Evolutionary conservation across 75 land plant genomes (phyloP).

Genomic region (Cupressus sempervirens): DNA sequence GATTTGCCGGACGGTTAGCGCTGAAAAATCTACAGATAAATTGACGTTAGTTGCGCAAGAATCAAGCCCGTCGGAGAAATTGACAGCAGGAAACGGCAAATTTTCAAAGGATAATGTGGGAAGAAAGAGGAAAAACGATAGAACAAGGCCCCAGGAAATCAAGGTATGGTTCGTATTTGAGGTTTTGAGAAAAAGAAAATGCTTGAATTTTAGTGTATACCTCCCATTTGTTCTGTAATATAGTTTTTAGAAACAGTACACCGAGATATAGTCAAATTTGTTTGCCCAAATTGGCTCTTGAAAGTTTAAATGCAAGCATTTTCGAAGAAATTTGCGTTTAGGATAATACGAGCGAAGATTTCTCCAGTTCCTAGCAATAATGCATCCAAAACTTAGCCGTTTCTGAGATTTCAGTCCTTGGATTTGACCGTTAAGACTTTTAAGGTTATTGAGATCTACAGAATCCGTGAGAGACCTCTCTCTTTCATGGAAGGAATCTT

Average conservation of each 20-base stretch:
- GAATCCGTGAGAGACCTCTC: not conserved
- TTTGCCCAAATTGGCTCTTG: too few relatives aligned
- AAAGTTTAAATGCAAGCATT: not conserved
- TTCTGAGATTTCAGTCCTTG: not conserved
- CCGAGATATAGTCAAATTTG: not conserved
- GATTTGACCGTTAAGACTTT: not conserved
- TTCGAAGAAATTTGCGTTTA: not conserved
- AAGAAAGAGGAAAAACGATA: slow-evolving; percentile 6
- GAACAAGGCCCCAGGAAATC: not conserved
- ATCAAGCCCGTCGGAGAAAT: not conserved
- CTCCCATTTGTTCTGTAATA: not conserved
- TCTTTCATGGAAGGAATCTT: not conserved
- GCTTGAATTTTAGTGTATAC: not conserved
- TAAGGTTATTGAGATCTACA: not conserved
- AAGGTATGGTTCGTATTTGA: slow-evolving; percentile 1
- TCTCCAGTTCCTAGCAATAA: not conserved
- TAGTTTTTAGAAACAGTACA: not conserved
- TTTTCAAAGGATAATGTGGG: not conserved
- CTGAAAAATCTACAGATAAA: not conserved
- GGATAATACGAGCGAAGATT: not conserved
- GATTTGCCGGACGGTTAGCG: slow-evolving; percentile 2
- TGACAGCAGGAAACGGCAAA: not conserved
- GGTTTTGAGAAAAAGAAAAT: not conserved
- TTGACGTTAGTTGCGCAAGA: not conserved
- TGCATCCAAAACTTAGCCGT: not conserved